A percentile compares a stretch with the other conserved stretches of the same genome.
These are phyloP conservation scores for Rhizophlyctis rosea DNA, from an alignment of 192 early-diverging fungal species.

Conservation along the genomic window DNA sequence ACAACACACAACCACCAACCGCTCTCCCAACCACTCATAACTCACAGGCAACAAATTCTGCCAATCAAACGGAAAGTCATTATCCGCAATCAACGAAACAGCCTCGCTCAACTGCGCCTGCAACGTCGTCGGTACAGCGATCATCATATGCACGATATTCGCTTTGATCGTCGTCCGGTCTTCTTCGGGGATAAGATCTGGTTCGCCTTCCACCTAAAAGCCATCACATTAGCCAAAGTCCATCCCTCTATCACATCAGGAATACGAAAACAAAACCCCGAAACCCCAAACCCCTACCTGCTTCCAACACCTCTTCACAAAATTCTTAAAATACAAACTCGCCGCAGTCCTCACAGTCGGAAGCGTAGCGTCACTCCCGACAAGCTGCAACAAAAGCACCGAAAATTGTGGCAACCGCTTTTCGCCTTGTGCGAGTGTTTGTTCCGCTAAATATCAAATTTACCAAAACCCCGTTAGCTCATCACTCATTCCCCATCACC, in stretches of 20 bases:
- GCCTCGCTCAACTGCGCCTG: constrained; percentile 91
- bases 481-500: too few species aligned
- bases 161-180: constrained; percentile 81
- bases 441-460: too few species aligned
- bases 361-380: constrained; percentile 58
- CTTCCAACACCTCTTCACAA: constrained; percentile 84
- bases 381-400: constrained; percentile 70
- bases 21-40: neutral
- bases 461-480: too few species aligned
- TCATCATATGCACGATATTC: constrained; percentile 85
- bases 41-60: constrained; percentile 59
- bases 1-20: neutral
- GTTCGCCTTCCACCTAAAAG: constrained; percentile 48
- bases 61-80: constrained; percentile 94
- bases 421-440: constrained; percentile 28
- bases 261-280: too few species aligned
- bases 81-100: constrained; percentile 87
- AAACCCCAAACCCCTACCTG: constrained; percentile 22
- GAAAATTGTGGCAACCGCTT: constrained; percentile 54
- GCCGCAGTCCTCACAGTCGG: constrained; percentile 70
- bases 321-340: constrained; percentile 95
- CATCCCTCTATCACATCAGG: too few species aligned
- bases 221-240: too few species aligned
- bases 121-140: constrained; percentile 67
- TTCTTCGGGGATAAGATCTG: constrained; percentile 49